A percentile compares a stretch with the other conserved stretches of the same genome.
Conservation (phyloP, 2,329 filamentous ascomycete species). For the Botrytis fragariae region DNA sequence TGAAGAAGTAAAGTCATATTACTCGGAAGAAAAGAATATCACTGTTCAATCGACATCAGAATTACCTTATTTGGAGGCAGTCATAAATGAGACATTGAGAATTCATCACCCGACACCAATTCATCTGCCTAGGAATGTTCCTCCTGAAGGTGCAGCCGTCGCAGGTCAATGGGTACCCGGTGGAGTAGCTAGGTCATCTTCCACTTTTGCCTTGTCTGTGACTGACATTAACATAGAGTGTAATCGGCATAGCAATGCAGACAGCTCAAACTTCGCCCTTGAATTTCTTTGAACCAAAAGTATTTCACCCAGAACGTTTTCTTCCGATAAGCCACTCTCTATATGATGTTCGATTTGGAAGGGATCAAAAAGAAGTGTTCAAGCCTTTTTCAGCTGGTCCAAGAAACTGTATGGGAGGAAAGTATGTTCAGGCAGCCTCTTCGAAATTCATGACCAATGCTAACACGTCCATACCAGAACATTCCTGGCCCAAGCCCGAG, state of each 20-base stretch:
- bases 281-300: conserved; percentile 1
- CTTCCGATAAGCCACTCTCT: background rate
- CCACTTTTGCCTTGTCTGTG: too few relatives aligned
- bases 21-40: conserved; percentile 42
- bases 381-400: background rate
- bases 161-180: conserved; percentile 19
- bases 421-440: background rate
- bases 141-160: conserved; percentile 9
- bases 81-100: conserved; percentile 20
- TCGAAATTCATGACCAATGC: background rate
- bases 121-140: conserved; percentile 13
- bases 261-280: background rate
- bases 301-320: conserved; percentile 14
- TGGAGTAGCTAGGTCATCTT: background rate
- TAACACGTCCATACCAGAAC: background rate
- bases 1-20: conserved; percentile 43
- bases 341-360: conserved; percentile 3
- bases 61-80: conserved; percentile 15
- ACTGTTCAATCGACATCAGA: conserved; percentile 28
- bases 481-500: conserved; percentile 1
- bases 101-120: conserved; percentile 20
- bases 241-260: conserved; percentile 5
- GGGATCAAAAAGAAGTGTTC: conserved; percentile 7
- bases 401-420: conserved; percentile 7
- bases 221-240: background rate